phyloP scores from a whole-genome alignment of 192 early-diverging fungal species.

The Kickxella alabastrina region DNA sequence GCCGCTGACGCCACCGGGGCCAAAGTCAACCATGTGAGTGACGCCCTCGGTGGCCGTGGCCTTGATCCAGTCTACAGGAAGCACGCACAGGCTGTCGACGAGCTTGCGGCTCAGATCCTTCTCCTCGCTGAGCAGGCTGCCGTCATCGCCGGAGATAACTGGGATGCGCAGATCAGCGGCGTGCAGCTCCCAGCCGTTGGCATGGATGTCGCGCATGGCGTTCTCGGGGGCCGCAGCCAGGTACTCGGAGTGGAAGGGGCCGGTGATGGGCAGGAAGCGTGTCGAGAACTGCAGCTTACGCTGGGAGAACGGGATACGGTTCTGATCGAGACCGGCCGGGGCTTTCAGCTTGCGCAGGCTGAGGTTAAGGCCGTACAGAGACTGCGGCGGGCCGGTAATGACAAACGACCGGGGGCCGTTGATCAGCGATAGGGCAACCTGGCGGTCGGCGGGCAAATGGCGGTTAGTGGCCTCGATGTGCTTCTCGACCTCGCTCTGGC shows the following conservation, averaged over 20 bases:
- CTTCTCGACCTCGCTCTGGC: slow-evolving; percentile 75
- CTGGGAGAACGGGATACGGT: slow-evolving; percentile 81
- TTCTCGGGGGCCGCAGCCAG: slow-evolving; percentile 60
- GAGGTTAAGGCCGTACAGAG: slow-evolving; percentile 87
- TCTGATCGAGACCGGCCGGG: slow-evolving; percentile 77
- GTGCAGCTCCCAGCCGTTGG: slow-evolving; percentile 60
- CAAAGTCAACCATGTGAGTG: slow-evolving; percentile 92
- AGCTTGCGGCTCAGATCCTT: slow-evolving; percentile 65
- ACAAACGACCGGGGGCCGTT: slow-evolving; percentile 89
- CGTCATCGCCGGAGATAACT: slow-evolving; percentile 77
- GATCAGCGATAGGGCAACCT: slow-evolving; percentile 80
- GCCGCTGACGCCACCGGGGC: slow-evolving; percentile 82
- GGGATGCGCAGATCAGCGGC: slow-evolving; percentile 67
- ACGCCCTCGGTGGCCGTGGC: slow-evolving; percentile 56
- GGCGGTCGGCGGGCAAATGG: slow-evolving; percentile 76
- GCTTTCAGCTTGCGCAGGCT: slow-evolving; percentile 91
- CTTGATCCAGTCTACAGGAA: slow-evolving; percentile 62
- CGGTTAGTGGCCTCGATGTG: slow-evolving; percentile 85
- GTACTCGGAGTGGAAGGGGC: slow-evolving; percentile 88
- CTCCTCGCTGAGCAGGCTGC: slow-evolving; percentile 64
- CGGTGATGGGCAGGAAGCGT: slow-evolving; percentile 88
- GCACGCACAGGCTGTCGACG: slow-evolving; percentile 69
- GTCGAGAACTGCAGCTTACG: slow-evolving; percentile 87
- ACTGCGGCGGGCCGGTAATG: slow-evolving; percentile 86
- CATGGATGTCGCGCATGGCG: slow-evolving; percentile 66